Evolutionary conservation across 1,139 yeast species (phyloP), one percentile per base, ranked within the genome.

Genomic region (Geotrichum aggregatum): DNA sequence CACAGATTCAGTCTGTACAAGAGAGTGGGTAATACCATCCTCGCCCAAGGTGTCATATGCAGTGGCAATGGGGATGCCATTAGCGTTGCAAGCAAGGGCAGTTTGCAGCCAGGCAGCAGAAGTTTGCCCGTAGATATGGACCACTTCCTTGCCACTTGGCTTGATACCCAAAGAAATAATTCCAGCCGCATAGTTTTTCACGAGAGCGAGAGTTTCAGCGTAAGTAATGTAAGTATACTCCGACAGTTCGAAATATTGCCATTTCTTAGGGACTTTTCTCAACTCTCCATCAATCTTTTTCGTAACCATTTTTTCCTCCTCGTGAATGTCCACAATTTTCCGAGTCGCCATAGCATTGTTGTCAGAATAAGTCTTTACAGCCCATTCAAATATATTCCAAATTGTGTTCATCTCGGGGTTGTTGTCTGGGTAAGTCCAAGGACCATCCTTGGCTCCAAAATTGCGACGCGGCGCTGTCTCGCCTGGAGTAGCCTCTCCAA

Each of bases 11-110:
- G 98, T 87, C 72, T 91, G 87, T 43, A 78, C 76, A 66, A 92
- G 76, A 5, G 97, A 88, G 69, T 87, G 95, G 55, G 84, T 85
- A 66, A 92, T 77, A 35, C 98, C 99, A 41, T 79, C 78, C 69
- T 89, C 95, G 56, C 98, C 98, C 59, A 92, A 76, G 38, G 98
- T 91, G 69, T 92, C 99, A 70, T 92, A 92, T 38, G 98, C 98
- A 28, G 99, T 94, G 44, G 89, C 98, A 57, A 87, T 79, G 22
- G 98, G 87, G 56, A 94, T 82, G 50, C 80, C 72, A 70, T 89
- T 96, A 55, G 88, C 73, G 62, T 80, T 79, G 50, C 87, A 77
- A 14, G 91, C 96, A 59, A 89, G 70, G 59, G 84, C 92, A 40
- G 88, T 78, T 71, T 87, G 87, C 85, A 92, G 79, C 98, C 98